Conservation (phyloP, 1,284 basidiomycete species). For the Malassezia globosa region DNA sequence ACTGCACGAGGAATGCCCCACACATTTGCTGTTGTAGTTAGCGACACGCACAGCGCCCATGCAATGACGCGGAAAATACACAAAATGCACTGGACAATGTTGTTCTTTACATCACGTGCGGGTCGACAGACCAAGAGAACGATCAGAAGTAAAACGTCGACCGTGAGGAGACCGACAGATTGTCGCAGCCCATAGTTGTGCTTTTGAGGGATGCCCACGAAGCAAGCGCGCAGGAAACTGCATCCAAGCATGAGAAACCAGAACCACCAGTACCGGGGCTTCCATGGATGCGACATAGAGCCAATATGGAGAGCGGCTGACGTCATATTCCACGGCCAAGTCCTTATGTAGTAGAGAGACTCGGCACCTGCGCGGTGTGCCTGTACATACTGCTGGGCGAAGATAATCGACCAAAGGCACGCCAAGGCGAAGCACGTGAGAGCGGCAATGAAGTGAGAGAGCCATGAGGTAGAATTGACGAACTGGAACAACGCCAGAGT, state of each 20-base stretch:
- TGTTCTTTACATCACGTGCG: slow-evolving; percentile 30
- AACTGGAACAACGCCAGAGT: slow-evolving; percentile 44
- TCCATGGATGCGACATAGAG: slow-evolving; percentile 31
- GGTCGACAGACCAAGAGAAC: slow-evolving; percentile 33
- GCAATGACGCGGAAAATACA: slow-evolving; percentile 31
- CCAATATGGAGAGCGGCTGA: slow-evolving; percentile 23
- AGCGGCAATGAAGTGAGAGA: slow-evolving; percentile 34
- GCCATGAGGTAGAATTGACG: slow-evolving; percentile 34
- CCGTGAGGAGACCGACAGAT: slow-evolving; percentile 35
- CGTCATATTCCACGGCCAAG: slow-evolving; percentile 17
- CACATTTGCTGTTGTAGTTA: slow-evolving; percentile 32
- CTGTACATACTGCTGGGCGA: slow-evolving; percentile 13
- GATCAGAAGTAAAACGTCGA: slow-evolving; percentile 37
- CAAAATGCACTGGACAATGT: slow-evolving; percentile 38
- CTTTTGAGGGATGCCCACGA: slow-evolving; percentile 35
- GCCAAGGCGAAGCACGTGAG: slow-evolving; percentile 24
- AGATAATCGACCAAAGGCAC: slow-evolving; percentile 26
- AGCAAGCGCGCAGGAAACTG: slow-evolving; percentile 33
- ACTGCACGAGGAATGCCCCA: slow-evolving; percentile 42
- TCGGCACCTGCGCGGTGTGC: slow-evolving; percentile 15
- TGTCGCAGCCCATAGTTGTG: slow-evolving; percentile 29
- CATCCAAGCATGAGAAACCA: slow-evolving; percentile 27
- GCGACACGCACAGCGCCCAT: slow-evolving; percentile 36
- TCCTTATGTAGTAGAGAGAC: slow-evolving; percentile 27
- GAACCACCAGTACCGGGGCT: slow-evolving; percentile 36